A percentile compares a stretch with the other conserved stretches of the same genome.
These are phyloP conservation scores for Volvox africanus DNA, from an alignment of 139 green algal genomes.

Conservation along the genomic window DNA sequence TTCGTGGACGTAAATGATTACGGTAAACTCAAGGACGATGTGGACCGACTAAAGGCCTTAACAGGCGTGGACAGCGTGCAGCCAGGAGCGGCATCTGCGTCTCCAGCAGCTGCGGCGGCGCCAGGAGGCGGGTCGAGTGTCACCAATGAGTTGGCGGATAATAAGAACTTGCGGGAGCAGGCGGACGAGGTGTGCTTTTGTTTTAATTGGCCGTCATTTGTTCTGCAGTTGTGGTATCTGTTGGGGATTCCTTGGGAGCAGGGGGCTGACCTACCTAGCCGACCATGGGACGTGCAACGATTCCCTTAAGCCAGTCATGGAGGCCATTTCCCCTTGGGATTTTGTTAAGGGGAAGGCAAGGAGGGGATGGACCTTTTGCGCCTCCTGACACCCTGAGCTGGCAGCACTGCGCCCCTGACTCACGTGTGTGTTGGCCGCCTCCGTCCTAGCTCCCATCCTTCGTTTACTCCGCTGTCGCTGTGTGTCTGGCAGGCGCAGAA, in stretches of 20 bases:
- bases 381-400: too few relatives aligned
- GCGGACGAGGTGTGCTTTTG: neutral
- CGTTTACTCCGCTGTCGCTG: neutral
- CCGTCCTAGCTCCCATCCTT: neutral
- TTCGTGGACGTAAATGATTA: constrained; percentile 39
- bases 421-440: too few relatives aligned
- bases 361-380: too few relatives aligned
- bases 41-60: constrained; percentile 16
- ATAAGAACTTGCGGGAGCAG: neutral
- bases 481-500: neutral
- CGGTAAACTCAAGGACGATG: constrained; percentile 15
- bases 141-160: neutral
- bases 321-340: too few relatives aligned
- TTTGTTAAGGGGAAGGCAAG: neutral
- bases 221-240: too few relatives aligned
- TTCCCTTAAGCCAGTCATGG: neutral
- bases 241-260: too few relatives aligned
- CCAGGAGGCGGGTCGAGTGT: neutral
- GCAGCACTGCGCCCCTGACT: too few relatives aligned
- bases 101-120: neutral
- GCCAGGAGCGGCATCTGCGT: neutral
- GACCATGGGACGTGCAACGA: too few relatives aligned
- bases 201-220: neutral
- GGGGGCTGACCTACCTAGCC: too few relatives aligned
- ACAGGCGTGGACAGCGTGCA: neutral